These are phyloP conservation scores for Choanephora cucurbitarum DNA, from an alignment of 371 early-diverging fungal species.

Conservation along the genomic window DNA sequence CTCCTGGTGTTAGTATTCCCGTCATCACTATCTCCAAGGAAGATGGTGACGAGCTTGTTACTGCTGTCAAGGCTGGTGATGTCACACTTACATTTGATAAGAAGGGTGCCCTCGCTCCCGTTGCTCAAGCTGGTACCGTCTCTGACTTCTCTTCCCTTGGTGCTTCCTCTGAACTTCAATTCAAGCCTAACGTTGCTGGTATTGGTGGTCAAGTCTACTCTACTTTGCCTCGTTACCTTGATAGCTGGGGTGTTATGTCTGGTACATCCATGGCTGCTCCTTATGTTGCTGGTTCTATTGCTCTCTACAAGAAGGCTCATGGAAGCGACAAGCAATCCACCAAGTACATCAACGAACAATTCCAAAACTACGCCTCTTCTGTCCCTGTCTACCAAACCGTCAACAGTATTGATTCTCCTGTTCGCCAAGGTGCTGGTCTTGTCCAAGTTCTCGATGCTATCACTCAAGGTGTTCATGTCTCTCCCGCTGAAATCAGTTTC, in stretches of 20 bases:
- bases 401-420: conserved; percentile 28
- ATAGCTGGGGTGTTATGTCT: conserved; percentile 54
- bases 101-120: conserved; percentile 9
- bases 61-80: conserved; percentile 19
- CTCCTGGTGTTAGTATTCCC: conserved; percentile 28
- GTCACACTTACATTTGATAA: conserved; percentile 15
- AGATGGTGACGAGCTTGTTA: conserved; percentile 28
- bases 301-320: conserved; percentile 53
- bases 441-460: conserved; percentile 68
- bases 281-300: conserved; percentile 69
- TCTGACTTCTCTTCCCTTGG: conserved; percentile 48
- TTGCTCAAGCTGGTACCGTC: conserved; percentile 36
- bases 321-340: conserved; percentile 29
- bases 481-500: conserved; percentile 68
- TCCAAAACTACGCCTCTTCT: conserved; percentile 53
- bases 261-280: conserved; percentile 74
- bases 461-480: conserved; percentile 45
- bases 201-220: conserved; percentile 72
- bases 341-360: conserved; percentile 27
- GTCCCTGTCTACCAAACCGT: conserved; percentile 2
- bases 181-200: conserved; percentile 60
- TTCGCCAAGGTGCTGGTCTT: conserved; percentile 74
- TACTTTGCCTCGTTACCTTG: conserved; percentile 47
- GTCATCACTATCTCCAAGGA: conserved; percentile 33
- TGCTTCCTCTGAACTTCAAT: conserved; percentile 30